Evolutionary conservation across 352 stramenopile species (phyloP), one percentile per base, ranked within the genome.

Genomic region (Thalassiosira sp.): DNA sequence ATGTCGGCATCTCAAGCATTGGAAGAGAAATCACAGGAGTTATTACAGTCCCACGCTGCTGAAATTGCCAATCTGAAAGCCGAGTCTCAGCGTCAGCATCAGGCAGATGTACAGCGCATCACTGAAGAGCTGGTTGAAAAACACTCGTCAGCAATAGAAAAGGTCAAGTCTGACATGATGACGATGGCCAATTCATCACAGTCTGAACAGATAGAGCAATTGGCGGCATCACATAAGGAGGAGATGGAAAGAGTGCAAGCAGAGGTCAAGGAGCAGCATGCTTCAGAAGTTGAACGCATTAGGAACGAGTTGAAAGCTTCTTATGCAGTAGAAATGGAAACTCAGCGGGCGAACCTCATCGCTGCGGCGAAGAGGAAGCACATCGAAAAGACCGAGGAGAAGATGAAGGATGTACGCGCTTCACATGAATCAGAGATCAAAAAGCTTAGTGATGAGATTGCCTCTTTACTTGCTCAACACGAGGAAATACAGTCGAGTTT

Each of bases 301-400:
- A 59, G 68, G 13, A 64, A 52, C 10, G 70, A 84, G 3, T n/a
- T 84, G 42, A 84, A 83, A 33, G 49, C 54, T 20, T 57, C 35
- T 3, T 63, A 86, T 31, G 40, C 15, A 33, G 45, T 42, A 40
- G 22, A 61, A 31, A 59, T 72, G 48, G 52, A 76, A 31, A 15
- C 24, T 2, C 65, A 72, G 43, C 54, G 51, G 40, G 8, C 40
- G 33, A 68, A 59, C 49, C 35, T 43, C 16, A 53, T 62, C 31
- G 42, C 46, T 7, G 53, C 48, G 25, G 48, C 27, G 25, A 57
- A 77, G 37, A 72, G 49, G 31, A 51, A 75, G 51, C 49, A 81
- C 40, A 25, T 76, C 16, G 62, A 73, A 18, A 59, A 67, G 15
- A 54, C 58, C 13, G 42, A 84, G 33, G 69, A 74, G 45, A 60